phyloP scores from a whole-genome alignment of 768 basidiomycete species.

The Boletus sp. region DNA sequence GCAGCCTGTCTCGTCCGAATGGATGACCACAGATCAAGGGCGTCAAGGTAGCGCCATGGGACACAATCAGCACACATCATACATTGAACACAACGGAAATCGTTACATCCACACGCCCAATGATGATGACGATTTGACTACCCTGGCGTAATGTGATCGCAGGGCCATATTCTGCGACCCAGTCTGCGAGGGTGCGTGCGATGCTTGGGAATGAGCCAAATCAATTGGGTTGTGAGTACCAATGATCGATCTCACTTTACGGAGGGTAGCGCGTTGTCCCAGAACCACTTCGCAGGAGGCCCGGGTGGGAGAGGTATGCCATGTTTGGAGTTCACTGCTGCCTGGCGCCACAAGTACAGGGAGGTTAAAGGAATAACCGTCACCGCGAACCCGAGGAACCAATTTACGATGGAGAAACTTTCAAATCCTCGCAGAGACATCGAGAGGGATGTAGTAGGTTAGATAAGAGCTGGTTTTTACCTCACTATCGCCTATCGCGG shows the following conservation, averaged over 20 bases:
- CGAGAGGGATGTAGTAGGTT: not conserved
- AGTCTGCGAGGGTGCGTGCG: slow-evolving; percentile 41
- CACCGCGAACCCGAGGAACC: slow-evolving; percentile 2
- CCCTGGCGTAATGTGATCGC: slow-evolving; percentile 54
- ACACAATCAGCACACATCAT: not conserved
- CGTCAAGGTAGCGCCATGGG: not conserved
- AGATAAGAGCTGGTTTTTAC: too few relatives aligned
- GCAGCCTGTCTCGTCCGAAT: slow-evolving; percentile 39
- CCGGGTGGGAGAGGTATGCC: slow-evolving; percentile 24
- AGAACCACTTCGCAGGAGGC: slow-evolving; percentile 24
- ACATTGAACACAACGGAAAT: not conserved
- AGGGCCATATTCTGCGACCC: slow-evolving; percentile 56
- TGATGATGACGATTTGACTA: slow-evolving; percentile 12
- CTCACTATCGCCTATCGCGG: too few relatives aligned
- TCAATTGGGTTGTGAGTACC: not conserved
- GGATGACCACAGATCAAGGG: not conserved
- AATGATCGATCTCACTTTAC: slow-evolving; percentile 13
- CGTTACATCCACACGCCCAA: slow-evolving; percentile 24
- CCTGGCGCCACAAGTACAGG: slow-evolving; percentile 1
- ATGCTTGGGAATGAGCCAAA: not conserved
- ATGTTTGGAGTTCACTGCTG: not conserved
- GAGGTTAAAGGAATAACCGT: not conserved
- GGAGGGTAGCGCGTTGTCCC: slow-evolving; percentile 19
- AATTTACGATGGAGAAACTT: not conserved
- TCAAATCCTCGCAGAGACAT: not conserved